These are phyloP conservation scores for Epichloe amarillans DNA, from an alignment of 2,329 filamentous ascomycete genomes.

Conservation along the genomic window DNA sequence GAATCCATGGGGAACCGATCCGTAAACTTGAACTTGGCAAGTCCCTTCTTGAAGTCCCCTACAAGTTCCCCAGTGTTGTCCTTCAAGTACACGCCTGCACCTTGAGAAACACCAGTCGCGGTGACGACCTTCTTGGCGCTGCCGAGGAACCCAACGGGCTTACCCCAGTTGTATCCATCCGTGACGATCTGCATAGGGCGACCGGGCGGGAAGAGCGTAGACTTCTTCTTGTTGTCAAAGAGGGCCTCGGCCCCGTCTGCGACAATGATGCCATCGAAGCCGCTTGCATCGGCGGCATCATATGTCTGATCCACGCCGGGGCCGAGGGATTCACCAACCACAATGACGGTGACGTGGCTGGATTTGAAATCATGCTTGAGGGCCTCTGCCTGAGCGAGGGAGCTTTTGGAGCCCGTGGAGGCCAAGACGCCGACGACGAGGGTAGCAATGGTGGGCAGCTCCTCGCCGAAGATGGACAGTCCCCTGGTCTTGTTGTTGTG, in stretches of 20 bases:
- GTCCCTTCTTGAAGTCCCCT: constrained; percentile 37
- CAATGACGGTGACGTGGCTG: constrained; percentile 39
- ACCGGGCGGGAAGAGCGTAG: constrained; percentile 48
- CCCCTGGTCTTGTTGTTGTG: constrained; percentile 52
- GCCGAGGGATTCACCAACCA: constrained; percentile 47
- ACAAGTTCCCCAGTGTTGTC: constrained; percentile 26
- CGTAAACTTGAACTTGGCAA: constrained; percentile 53
- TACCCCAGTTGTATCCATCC: constrained; percentile 54
- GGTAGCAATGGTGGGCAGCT: constrained; percentile 46
- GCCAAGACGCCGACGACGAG: constrained; percentile 52
- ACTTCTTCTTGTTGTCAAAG: constrained; percentile 31
- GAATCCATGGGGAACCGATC: constrained; percentile 47
- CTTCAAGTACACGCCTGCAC: constrained; percentile 28
- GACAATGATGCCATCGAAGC: constrained; percentile 51
- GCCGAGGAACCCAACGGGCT: constrained; percentile 52
- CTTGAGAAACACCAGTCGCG: constrained; percentile 29
- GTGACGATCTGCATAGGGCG: constrained; percentile 50
- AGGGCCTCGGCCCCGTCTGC: constrained; percentile 37
- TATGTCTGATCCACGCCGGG: constrained; percentile 50
- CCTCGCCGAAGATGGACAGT: constrained; percentile 44
- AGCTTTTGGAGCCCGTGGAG: constrained; percentile 25
- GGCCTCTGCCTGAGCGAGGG: constrained; percentile 32
- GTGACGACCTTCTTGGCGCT: constrained; percentile 23
- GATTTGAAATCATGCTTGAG: constrained; percentile 36
- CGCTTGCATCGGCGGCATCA: constrained; percentile 46